Evolutionary conservation across 495 filamentous ascomycete species (phyloP).

Genomic region (Tuber indicum): DNA sequence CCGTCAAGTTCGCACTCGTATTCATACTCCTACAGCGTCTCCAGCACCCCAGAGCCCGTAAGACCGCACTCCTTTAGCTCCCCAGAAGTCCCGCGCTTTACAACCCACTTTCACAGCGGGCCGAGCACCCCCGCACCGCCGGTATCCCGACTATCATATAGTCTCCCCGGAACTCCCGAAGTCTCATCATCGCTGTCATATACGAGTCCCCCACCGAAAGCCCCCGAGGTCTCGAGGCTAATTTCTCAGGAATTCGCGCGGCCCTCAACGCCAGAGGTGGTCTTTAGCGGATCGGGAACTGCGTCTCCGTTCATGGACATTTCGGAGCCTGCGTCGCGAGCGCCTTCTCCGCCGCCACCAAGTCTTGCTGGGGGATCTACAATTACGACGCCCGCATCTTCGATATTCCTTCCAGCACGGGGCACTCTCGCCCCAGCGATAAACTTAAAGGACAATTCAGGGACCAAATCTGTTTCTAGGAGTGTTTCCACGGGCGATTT

Average conservation of each 20-base stretch:
- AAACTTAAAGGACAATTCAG: constrained; percentile 19
- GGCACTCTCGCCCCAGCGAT: constrained; percentile 22
- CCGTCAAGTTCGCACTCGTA: constrained; percentile 16
- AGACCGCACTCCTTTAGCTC: constrained; percentile 27
- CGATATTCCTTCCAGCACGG: constrained; percentile 12
- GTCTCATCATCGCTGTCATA: not conserved
- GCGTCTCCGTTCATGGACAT: constrained; percentile 18
- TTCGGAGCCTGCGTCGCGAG: constrained; percentile 23
- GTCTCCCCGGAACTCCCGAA: not conserved
- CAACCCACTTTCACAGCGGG: constrained; percentile 20
- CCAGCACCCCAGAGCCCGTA: constrained; percentile 18
- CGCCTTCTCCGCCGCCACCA: constrained; percentile 25
- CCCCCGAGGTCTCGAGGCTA: not conserved
- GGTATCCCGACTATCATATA: not conserved
- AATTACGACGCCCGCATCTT: constrained; percentile 27
- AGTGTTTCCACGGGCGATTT: constrained; percentile 25
- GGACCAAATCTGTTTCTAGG: constrained; percentile 10
- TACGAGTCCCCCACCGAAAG: not conserved
- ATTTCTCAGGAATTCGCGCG: constrained; percentile 20
- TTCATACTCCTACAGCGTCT: constrained; percentile 17
- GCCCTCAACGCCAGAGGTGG: constrained; percentile 25
- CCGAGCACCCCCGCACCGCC: constrained; percentile 24
- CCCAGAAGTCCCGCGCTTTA: constrained; percentile 18
- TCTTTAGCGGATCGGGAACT: constrained; percentile 17
- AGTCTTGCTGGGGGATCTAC: constrained; percentile 23